phyloP scores from a whole-genome alignment of 2,329 filamentous ascomycete genomes.

The Myriosclerotinia scirpicola region DNA sequence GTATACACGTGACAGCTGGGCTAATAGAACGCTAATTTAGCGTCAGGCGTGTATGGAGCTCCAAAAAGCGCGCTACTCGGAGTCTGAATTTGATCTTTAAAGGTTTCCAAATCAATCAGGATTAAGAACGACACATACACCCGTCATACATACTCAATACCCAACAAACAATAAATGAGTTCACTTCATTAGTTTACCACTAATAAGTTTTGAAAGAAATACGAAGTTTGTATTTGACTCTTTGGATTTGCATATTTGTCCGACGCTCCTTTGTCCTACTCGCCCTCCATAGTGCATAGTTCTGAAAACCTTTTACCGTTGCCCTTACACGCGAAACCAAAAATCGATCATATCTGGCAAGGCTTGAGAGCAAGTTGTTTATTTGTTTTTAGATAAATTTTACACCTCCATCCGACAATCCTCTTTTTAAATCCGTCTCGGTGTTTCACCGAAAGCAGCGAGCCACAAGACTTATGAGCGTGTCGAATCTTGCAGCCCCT shows the following conservation, averaged over 20 bases:
- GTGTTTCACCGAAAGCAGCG: background rate
- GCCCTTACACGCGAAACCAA: conserved; percentile 9
- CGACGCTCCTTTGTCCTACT: conserved; percentile 1
- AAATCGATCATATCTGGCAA: background rate
- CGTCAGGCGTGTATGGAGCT: background rate
- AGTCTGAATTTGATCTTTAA: background rate
- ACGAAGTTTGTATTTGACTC: background rate
- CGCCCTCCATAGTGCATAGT: background rate
- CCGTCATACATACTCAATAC: background rate
- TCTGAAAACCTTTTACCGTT: conserved; percentile 15
- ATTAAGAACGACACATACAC: background rate
- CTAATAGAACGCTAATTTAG: background rate
- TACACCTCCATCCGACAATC: background rate
- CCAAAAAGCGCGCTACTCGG: conserved; percentile 16
- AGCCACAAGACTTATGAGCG: conserved; percentile 18
- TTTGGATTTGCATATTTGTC: background rate
- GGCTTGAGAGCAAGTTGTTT: background rate
- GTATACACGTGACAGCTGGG: conserved; percentile 16
- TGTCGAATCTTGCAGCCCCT: conserved; percentile 17
- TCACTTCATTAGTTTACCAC: background rate
- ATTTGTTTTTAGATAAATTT: background rate
- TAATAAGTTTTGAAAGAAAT: background rate
- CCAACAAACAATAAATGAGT: background rate
- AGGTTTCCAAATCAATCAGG: background rate
- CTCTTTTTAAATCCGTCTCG: background rate